phyloP scores from a whole-genome alignment of 208 protist species.

The Trypanosoma scelopori region DNA sequence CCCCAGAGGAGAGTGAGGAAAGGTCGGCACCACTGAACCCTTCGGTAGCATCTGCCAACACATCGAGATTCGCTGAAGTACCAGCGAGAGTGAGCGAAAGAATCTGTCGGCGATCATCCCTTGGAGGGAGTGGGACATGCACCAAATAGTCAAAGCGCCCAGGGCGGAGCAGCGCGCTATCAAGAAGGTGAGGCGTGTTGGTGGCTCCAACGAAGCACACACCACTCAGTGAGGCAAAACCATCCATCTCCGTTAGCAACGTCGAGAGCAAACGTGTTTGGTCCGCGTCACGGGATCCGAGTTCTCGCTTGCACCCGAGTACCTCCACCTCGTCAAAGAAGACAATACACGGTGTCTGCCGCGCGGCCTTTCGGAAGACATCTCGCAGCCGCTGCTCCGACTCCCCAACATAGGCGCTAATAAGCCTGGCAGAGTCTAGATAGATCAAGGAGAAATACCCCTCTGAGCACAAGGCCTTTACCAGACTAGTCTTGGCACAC shows the following conservation, averaged over 20 bases:
- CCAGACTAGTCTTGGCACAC: slow-evolving; percentile 93
- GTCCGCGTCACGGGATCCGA: slow-evolving; percentile 33
- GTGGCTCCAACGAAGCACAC: slow-evolving; percentile 93
- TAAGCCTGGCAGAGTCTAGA: slow-evolving; percentile 79
- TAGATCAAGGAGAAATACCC: slow-evolving; percentile 82
- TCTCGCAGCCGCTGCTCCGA: slow-evolving; percentile 89
- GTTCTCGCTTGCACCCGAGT: slow-evolving; percentile 60
- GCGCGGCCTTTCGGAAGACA: slow-evolving; percentile 73
- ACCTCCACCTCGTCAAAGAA: slow-evolving; percentile 97
- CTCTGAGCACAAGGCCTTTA: slow-evolving; percentile 83
- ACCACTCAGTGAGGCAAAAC: slow-evolving; percentile 76
- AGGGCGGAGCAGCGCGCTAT: slow-evolving; percentile 85
- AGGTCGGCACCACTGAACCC: slow-evolving; percentile 88
- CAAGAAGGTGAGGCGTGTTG: slow-evolving; percentile 89
- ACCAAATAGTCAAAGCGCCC: slow-evolving; percentile 91
- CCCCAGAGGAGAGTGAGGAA: slow-evolving; percentile 50
- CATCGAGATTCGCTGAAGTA: slow-evolving; percentile 42
- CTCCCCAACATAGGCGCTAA: slow-evolving; percentile 95
- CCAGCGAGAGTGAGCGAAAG: slow-evolving; percentile 47
- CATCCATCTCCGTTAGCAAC: slow-evolving; percentile 98
- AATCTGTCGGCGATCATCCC: slow-evolving; percentile 59
- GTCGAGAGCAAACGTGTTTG: slow-evolving; percentile 93
- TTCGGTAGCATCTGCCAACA: slow-evolving; percentile 49
- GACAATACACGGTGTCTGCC: slow-evolving; percentile 88
- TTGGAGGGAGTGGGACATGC: slow-evolving; percentile 69